Percentiles rank a stretch among this genome's conserved stretches.
Conservation (phyloP, 768 basidiomycete species). For the Steccherinum ochraceum region DNA sequence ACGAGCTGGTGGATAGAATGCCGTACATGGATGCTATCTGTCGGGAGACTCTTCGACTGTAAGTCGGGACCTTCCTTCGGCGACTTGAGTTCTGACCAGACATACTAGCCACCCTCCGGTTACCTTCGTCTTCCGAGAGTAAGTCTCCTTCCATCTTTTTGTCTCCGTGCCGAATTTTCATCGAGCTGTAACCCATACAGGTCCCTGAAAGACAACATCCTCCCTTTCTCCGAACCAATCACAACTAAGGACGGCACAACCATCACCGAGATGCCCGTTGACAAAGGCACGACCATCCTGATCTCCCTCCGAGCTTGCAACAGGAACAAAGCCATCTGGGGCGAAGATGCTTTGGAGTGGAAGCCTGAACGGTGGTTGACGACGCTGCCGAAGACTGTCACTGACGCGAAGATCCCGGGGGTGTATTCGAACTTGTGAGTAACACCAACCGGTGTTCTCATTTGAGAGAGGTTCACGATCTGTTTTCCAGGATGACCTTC, state of each 20-base stretch:
- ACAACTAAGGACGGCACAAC: slow-evolving; percentile 30
- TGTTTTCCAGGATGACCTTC: slow-evolving; percentile 12
- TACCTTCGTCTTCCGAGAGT: slow-evolving; percentile 5
- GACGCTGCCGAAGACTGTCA: slow-evolving; percentile 7
- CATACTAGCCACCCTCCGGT: slow-evolving; percentile 8
- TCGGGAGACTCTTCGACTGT: slow-evolving; percentile 20
- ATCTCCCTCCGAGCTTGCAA: slow-evolving; percentile 41
- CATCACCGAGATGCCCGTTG: slow-evolving; percentile 33
- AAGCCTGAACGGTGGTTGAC: slow-evolving; percentile 56
- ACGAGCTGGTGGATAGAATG: slow-evolving; percentile 17
- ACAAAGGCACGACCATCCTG: slow-evolving; percentile 37
- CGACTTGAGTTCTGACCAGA: background rate
- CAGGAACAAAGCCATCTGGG: slow-evolving; percentile 47
- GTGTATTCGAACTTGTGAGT: slow-evolving; percentile 11
- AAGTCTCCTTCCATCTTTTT: background rate
- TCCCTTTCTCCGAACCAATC: slow-evolving; percentile 46
- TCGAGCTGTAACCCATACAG: background rate
- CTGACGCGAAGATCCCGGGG: slow-evolving; percentile 5
- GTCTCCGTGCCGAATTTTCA: background rate
- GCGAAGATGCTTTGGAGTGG: slow-evolving; percentile 47
- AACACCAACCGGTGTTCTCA: background rate
- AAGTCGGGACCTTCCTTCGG: background rate
- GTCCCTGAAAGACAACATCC: slow-evolving; percentile 45
- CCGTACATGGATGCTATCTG: slow-evolving; percentile 25
- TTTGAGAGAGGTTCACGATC: background rate